phyloP scores from a whole-genome alignment of 129 eudicot genomes.

The Pittosporum tobira region DNA sequence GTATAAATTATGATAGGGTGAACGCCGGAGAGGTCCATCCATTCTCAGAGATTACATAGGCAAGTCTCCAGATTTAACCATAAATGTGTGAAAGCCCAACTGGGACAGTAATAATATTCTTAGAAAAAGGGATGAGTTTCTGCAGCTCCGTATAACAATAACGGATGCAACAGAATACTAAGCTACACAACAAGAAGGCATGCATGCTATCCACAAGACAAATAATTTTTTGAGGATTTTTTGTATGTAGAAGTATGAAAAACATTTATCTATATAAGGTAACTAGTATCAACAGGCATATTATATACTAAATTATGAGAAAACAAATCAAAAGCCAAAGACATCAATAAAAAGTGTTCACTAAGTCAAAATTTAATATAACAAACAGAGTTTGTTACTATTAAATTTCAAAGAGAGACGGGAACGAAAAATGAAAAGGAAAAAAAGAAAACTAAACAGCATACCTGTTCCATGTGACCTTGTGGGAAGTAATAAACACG shows the following conservation, averaged over 20 bases:
- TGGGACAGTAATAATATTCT: background rate
- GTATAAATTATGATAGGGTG: too few relatives aligned
- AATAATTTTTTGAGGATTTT: background rate
- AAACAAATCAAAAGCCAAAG: background rate
- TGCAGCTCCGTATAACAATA: too few relatives aligned
- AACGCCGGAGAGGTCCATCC: too few relatives aligned
- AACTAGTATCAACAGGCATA: background rate
- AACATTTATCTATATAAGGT: background rate
- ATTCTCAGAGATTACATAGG: background rate
- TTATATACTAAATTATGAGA: too few relatives aligned
- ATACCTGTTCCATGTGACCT: slow-evolving; percentile 97
- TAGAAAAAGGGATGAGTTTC: background rate
- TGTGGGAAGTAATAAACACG: slow-evolving; percentile 88
- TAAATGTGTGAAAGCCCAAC: background rate
- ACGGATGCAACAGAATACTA: too few relatives aligned
- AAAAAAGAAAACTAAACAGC: background rate
- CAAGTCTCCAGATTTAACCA: background rate
- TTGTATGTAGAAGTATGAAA: background rate
- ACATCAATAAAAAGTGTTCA: background rate
- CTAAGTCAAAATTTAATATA: background rate
- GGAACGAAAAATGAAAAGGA: background rate
- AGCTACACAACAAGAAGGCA: background rate
- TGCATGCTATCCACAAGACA: background rate
- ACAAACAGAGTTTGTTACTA: background rate
- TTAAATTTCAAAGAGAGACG: too few relatives aligned